Evolutionary conservation across 169 alveolate genomes (phyloP), one percentile per base, ranked within the genome.

Genomic region (Eimeria maxima): DNA sequence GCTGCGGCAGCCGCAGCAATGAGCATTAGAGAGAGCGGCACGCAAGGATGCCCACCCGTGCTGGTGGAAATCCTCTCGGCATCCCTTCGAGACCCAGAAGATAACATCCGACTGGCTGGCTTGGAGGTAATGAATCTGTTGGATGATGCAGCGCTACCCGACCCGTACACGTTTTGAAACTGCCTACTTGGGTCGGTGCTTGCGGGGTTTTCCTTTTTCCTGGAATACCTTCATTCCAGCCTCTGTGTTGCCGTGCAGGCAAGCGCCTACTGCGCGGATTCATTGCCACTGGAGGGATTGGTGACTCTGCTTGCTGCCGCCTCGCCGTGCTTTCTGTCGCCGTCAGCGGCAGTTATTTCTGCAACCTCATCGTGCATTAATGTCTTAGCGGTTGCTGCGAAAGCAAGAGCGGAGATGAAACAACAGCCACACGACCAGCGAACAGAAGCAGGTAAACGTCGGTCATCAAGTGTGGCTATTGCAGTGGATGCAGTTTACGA

Each of bases 1-100:
- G 38, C 91, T 53, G 91, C 91, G 53, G 91, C 91, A n/a, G 73
- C 91, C 27, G 91, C 91, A 8, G 91, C 91, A 83, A 27, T 53
- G 73, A 53, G 71, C 50, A 22, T 47, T 8, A 24, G 71, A 14
- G 88, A 45, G 67, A 44, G 88, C 16, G 50, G 76, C 10, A 57
- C 91, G 33, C 44, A 74, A 11, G 50, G 73, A 5, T 29, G 24
- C 16, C 91, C 91, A 20, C 67, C 73, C 2, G 3, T 53, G 74
- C 20, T 83, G 33, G 91, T 83, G 91, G 74, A 47, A 5, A 83
- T 83, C 73, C 91, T 83, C n/a, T 47, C 74, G 2, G 14, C 91
- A 53, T 47, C 91, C 42, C 91, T 83, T 47, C 69, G 73, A 83
- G 91, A 83, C 29, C 76, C 74, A 38, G 91, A 83, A 55, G 91